Base-by-base conservation (phyloP, 78 protist genomes). In the Ministeria vibrans region DNA sequence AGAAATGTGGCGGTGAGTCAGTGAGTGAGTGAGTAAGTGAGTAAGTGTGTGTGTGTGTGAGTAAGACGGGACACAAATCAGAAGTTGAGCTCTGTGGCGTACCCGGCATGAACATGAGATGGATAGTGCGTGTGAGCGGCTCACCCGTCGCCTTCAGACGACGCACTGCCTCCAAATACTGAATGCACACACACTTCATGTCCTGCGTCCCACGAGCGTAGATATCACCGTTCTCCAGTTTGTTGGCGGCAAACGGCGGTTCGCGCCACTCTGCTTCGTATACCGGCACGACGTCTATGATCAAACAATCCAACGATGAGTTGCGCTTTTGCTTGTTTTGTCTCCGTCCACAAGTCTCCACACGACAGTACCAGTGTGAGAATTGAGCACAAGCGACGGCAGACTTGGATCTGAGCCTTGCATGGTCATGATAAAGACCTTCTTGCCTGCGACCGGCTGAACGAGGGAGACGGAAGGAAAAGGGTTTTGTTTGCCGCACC, bases 111-210 rank as follows among this genome's bases (percentile, higher is more conserved):
- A 78, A 88, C 9, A 80, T 53, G 1, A 84, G 41, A 34, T 80
- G 71, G 45, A 85, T 49, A 25, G 64, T 83, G 51, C 88, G 78
- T 20, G 49, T 49, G 49, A 66, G 62, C 0, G 72, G 77, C 13
- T 39, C 36, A 2, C 81, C 82, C 27, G 61, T 34, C 32, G 78
- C 38, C 18, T 45, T 70, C 39, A 85, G 79, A 22, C 81, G 32
- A 7, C 45, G 63, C n/a, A 87, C 78, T 9, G 84, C 88, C 25
- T 84, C 85, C 13, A 88, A 34, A 45, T 43, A 64, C 74, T 91
- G 95, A 5, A 91, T 85, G 71, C 90, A 28, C 28, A 94, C 97
- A 62, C 89, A 88, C 79, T 94, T 94, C 97, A 94, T 94, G 75
- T 94, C 97, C 75, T 94, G 97, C 11, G 95, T 59, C 11, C 97